Conservation (phyloP, 768 basidiomycete species). For the Dacryopinax spathularia region DNA sequence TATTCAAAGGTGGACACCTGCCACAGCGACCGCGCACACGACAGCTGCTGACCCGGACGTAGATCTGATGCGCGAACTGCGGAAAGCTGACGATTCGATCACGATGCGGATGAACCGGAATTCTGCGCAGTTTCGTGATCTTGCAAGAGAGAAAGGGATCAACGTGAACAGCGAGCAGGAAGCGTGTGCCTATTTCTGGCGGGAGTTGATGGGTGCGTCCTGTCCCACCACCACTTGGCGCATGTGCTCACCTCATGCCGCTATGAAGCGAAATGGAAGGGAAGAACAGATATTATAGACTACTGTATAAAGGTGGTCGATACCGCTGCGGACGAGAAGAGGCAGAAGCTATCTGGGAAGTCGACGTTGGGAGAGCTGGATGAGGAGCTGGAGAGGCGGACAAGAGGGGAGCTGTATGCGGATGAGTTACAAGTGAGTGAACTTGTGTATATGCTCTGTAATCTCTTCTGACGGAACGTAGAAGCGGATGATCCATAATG, state of each 20-base stretch:
- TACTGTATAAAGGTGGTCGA: conserved; percentile 65
- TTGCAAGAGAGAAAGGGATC: conserved; percentile 27
- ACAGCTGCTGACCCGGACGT: conserved; percentile 6
- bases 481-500: conserved; percentile 40
- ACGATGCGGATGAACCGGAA: conserved; percentile 70
- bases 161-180: conserved; percentile 34
- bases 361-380: neutral
- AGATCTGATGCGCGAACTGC: conserved; percentile 75
- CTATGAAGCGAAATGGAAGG: conserved; percentile 42
- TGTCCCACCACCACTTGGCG: conserved; percentile 6
- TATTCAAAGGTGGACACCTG: conserved; percentile 54
- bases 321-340: conserved; percentile 44
- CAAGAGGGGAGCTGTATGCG: conserved; percentile 30
- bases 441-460: neutral
- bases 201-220: conserved; percentile 56
- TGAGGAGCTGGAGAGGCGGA: conserved; percentile 6
- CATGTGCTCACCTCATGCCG: neutral
- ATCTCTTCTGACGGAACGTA: conserved; percentile 8
- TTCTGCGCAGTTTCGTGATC: conserved; percentile 59
- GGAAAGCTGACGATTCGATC: conserved; percentile 65
- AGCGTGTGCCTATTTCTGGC: conserved; percentile 64
- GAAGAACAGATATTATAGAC: conserved; percentile 54
- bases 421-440: conserved; percentile 55
- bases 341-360: conserved; percentile 23
- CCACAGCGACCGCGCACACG: conserved; percentile 3